A percentile compares a stretch with the other conserved stretches of the same genome.
Conservation (phyloP, 441 rosid species). For the Pelargonium australe region DNA sequence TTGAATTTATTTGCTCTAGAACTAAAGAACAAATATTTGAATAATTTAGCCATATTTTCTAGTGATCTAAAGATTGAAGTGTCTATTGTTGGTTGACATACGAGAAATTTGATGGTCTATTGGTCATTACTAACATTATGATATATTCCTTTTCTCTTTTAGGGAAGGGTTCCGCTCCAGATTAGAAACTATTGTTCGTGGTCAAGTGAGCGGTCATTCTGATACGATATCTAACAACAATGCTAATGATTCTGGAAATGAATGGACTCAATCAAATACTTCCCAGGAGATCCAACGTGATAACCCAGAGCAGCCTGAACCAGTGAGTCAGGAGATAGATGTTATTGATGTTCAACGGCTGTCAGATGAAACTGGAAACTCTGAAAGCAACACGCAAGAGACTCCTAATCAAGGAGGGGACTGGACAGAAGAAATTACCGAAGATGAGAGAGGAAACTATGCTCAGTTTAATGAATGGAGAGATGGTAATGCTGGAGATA, state of each 20-base stretch:
- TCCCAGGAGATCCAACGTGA: conserved; percentile 39
- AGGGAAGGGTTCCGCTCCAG: conserved; percentile 89
- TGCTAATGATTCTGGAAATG: conserved; percentile 37
- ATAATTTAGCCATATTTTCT: neutral
- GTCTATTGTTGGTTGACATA: neutral
- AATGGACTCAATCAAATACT: conserved; percentile 28
- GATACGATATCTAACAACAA: conserved; percentile 35
- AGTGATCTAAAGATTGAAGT: neutral
- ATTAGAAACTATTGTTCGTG: conserved; percentile 62
- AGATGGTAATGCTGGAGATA: conserved; percentile 43
- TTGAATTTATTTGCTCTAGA: neutral
- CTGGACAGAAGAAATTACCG: conserved; percentile 42
- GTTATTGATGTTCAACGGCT: conserved; percentile 24
- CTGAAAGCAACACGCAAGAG: conserved; percentile 45
- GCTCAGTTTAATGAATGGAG: conserved; percentile 46
- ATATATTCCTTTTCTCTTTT: conserved; percentile 20
- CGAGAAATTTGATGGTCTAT: neutral
- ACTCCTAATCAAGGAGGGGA: conserved; percentile 37
- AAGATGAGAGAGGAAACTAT: conserved; percentile 42
- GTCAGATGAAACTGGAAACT: conserved; percentile 37
- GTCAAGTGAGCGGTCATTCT: conserved; percentile 53
- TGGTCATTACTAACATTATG: too few species aligned
- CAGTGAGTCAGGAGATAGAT: conserved; percentile 35
- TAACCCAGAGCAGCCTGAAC: conserved; percentile 36
- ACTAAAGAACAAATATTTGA: neutral